Evolutionary conservation across 2,329 filamentous ascomycete species (phyloP), one percentile per base, ranked within the genome.

Genomic region (Ceratocystiopsis minuta): DNA sequence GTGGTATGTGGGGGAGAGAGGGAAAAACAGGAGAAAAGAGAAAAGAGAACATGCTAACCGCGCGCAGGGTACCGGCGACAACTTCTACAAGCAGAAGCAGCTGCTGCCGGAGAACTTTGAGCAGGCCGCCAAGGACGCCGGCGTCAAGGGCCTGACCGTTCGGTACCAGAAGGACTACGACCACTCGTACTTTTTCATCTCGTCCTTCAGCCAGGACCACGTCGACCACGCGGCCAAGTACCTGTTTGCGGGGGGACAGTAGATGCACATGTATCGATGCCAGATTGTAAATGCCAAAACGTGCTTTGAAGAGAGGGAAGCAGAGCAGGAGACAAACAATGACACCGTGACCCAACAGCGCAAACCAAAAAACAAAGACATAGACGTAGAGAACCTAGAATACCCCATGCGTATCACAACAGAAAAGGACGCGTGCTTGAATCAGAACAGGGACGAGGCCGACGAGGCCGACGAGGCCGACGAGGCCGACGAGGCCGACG

Each of bases 141-240:
- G 84, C 16, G 68, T 85, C 41, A 63, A 73, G 45, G 82, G 80
- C 11, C 63, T 95, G 48, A 74, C 74, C 42, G 63, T 96, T 48
- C 74, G 88, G 54, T 90, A 88, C 66, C 88, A 94, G 57, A 55
- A 82, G 63, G 86, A 78, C 47, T 96, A 98, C 57, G 90, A 98
- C 59, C 90, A 98, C 64, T 93, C 85, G 48, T 98, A 98, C 65
- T 98, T 77, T 63, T 95, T 94, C 62, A 92, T 98, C 67, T 79
- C 87, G 33, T 77, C 76, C 15, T 98, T 98, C 58, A 74, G 80
- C 36, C 79, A 83, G 54, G 87, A 96, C 52, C 90, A 98, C 61
- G 72, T 96, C 51, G 78, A 84, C 53, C 85, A 92, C 63, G 86
- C 86, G 46, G 88, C 87, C 50, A 94, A 90, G 67, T 78, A 85